Percentiles rank a stretch among this genome's conserved stretches.
Evolutionary conservation across 331 rosid species (phyloP).

Genomic region (Acacia pycnantha): DNA sequence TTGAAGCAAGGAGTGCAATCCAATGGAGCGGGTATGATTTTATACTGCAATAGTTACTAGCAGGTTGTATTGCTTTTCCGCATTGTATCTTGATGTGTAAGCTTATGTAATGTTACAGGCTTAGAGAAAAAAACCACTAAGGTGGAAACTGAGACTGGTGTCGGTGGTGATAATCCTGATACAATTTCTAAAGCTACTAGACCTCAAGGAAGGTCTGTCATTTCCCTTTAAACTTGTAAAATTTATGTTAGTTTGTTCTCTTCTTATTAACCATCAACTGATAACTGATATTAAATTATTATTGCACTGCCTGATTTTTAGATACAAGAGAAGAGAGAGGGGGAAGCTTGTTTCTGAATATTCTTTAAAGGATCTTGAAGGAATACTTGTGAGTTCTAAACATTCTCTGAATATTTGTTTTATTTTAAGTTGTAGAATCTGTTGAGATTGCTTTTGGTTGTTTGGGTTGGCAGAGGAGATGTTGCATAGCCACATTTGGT

Average conservation of each 20-base stretch:
- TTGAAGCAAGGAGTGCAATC: slow-evolving; percentile 68
- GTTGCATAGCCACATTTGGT: not conserved
- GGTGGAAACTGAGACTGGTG: slow-evolving; percentile 44
- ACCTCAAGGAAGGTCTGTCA: slow-evolving; percentile 85
- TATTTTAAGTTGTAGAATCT: not conserved
- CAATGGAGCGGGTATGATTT: slow-evolving; percentile 46
- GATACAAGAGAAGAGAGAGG: slow-evolving; percentile 85
- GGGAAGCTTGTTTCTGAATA: slow-evolving; percentile 86
- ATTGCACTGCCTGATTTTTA: slow-evolving; percentile 30
- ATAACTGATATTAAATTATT: not conserved
- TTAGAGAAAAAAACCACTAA: slow-evolving; percentile 26
- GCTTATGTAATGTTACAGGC: slow-evolving; percentile 22
- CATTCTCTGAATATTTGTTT: too few species aligned
- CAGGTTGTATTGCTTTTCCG: not conserved
- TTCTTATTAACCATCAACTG: not conserved
- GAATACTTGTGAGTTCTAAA: slow-evolving; percentile 75
- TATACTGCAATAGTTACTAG: not conserved
- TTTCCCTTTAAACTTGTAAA: not conserved
- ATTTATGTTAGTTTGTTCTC: slow-evolving; percentile 4
- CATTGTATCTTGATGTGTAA: slow-evolving; percentile 19
- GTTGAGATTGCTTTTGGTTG: not conserved
- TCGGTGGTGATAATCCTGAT: slow-evolving; percentile 29
- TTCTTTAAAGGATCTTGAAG: slow-evolving; percentile 89
- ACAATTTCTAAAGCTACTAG: slow-evolving; percentile 63
- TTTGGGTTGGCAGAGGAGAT: not conserved